Base-by-base conservation (phyloP, 148 eudicot species). In the Cornus suecica region DNA sequence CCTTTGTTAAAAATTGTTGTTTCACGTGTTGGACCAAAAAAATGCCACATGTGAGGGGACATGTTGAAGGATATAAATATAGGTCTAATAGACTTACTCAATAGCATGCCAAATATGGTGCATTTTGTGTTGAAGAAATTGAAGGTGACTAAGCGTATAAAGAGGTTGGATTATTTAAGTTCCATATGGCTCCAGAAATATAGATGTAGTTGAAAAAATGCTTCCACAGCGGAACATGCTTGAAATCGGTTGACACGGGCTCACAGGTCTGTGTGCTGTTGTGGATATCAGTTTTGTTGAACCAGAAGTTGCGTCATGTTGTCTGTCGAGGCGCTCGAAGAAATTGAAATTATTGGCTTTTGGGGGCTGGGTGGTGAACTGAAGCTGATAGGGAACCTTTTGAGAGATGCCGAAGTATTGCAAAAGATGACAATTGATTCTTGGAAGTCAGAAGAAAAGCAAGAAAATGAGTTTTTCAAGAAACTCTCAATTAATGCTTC, bases 371-470 rank as follows among this genome's bases (percentile, higher is more conserved):
- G 10, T 32, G 66, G 24, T 61, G 79, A 76, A 58, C 60, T 62
- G 79, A 68, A 68, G 45, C 42, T 68, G 71, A 20, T 68, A 3
- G 22, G 31, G 52, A 68, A 68, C 34, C 25, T 76, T 66, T 51
- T 76, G 79, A 56, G 27, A 23, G 37, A 56, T 15, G 65, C 25
- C 15, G 1, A 25, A 58, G 29, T 60, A 32, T 63, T 76, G 79
- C 27, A 31, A 2, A 58, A 68, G 73, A 37, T 76, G 66, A 18
- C 3, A 24, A 69, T 70, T 70, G 10, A 29, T 45, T 26, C 24
- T 76, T 56, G 18, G 23, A 15, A 26, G 5, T 58, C 42, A 24
- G 7, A 45, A 13, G 16, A 7, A 24, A 52, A 30, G 48, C 18
- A 56, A 25, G 11, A 9, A 18, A 54, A 10, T 18, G 52, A 58